Evolutionary conservation across 257 asterid species (phyloP), one percentile per base, ranked within the genome.

Genomic region (Solanum rostratum): DNA sequence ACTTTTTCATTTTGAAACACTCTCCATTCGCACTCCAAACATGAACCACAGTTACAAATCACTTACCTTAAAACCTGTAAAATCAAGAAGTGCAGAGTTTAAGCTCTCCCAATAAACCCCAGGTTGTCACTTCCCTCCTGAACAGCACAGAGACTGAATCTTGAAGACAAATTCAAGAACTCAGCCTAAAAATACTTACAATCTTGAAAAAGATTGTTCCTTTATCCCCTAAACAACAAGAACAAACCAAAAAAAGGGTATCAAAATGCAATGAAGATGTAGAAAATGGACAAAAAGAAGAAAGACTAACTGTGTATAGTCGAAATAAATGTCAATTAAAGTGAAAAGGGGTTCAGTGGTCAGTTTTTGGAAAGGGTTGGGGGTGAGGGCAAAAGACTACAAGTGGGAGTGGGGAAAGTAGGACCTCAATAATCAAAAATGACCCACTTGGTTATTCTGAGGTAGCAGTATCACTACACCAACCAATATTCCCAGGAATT

Each of bases 21-120:
- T 27, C 71, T 84, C 92, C 98, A 92, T 94, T 86, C 90, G 81
- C 86, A 73, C 90, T 70, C 87, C 92, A 88, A 90, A 88, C 89
- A 89, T 86, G 92, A 92, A 88, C 59, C 62, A 82, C 86, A 79
- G 89, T 73, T 88, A 76, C 80, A 69, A 80, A 83, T 22, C 59
- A 85, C 84, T 83, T 68, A 62, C 68, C 59, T 43, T 79, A 81
- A 82, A 24, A 65, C 68, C 63, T n/a, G 65, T 16, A 82, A 85
- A 62, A 89, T 87, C 80, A 62, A 83, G 63, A 71, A 66, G 16
- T 50, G 20, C 68, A 86, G 87, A 43, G 84, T 52, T 52, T 85
- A 79, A 81, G 76, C 88, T 79, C 84, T 84, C 86, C 76, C 87
- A 74, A 24, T 3, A 24, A 3, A 74, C 43, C 13, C 46, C 29